phyloP scores from a whole-genome alignment of 805 yeast genomes.

The Metschnikowia lachancei region DNA sequence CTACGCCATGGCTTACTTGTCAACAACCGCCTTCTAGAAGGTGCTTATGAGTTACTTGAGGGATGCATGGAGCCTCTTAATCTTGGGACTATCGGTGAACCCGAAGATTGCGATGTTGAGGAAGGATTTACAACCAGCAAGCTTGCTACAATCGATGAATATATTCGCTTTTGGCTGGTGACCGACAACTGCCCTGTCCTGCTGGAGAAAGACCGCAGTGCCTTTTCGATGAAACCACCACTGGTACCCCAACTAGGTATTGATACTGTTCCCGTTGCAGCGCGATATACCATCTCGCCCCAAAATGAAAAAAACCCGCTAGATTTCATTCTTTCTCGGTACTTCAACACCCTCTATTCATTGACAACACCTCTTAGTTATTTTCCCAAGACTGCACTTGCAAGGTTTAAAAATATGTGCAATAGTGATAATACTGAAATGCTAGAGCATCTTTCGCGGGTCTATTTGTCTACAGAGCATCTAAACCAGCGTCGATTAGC shows the following conservation, averaged over 20 bases:
- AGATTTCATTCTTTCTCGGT: slow-evolving; percentile 32
- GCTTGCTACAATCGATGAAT: not conserved
- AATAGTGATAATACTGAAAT: slow-evolving; percentile 19
- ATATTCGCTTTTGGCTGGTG: slow-evolving; percentile 2
- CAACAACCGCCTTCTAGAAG: not conserved
- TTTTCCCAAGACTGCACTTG: slow-evolving; percentile 49
- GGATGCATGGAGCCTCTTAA: slow-evolving; percentile 4
- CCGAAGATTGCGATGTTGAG: not conserved
- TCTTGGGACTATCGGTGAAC: not conserved
- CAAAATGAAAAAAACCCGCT: slow-evolving; percentile 26
- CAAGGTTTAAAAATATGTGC: slow-evolving; percentile 46
- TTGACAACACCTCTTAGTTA: slow-evolving; percentile 41
- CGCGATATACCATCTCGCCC: slow-evolving; percentile 16
- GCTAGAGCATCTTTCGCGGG: slow-evolving; percentile 26
- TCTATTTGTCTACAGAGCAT: slow-evolving; percentile 34
- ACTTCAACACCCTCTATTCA: slow-evolving; percentile 38
- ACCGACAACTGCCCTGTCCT: not conserved
- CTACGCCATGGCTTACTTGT: slow-evolving; percentile 11
- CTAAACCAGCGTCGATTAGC: slow-evolving; percentile 46
- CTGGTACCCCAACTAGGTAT: not conserved
- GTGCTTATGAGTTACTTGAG: slow-evolving; percentile 11
- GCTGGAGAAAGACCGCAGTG: not conserved
- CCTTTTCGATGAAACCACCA: slow-evolving; percentile 23
- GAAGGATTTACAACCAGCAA: not conserved
- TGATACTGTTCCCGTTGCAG: not conserved